Evolutionary conservation across 352 stramenopile species (phyloP).

Genomic region (Chrysophaeum taylorii): DNA sequence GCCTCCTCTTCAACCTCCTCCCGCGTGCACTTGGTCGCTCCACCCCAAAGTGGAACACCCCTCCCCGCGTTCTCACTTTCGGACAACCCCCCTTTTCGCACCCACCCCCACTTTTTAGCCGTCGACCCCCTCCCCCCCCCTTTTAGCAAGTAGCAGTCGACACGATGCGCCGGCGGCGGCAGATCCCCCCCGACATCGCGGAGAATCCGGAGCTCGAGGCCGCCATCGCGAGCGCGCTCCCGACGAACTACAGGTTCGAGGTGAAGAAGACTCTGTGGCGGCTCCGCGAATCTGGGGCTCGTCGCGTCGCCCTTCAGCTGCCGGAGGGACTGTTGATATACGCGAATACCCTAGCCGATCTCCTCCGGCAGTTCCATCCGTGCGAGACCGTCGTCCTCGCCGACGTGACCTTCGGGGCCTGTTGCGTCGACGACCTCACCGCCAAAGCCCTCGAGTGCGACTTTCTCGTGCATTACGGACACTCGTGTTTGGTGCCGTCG

Average conservation of each 20-base stretch:
- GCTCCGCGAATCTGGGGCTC: slow-evolving; percentile 71
- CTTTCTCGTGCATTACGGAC: slow-evolving; percentile 98
- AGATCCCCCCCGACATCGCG: slow-evolving; percentile 64
- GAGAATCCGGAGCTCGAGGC: slow-evolving; percentile 69
- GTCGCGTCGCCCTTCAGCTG: slow-evolving; percentile 92
- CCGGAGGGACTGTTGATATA: slow-evolving; percentile 96
- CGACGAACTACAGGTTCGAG: slow-evolving; percentile 81
- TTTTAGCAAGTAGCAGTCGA: no score
- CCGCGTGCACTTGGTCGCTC: no score
- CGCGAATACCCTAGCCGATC: slow-evolving; percentile 91
- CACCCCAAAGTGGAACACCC: no score
- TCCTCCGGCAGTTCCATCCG: slow-evolving; percentile 37
- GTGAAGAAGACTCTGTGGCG: slow-evolving; percentile 94
- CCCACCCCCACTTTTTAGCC: no score
- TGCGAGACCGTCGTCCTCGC: slow-evolving; percentile 78
- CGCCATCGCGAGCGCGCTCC: slow-evolving; percentile 72
- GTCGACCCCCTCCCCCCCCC: no score
- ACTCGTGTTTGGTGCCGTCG: slow-evolving; percentile 96
- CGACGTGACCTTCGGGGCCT: slow-evolving; percentile 99
- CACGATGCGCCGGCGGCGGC: not conserved
- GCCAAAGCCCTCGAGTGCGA: slow-evolving; percentile 84
- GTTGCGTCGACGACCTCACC: slow-evolving; percentile 96
- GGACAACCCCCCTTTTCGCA: no score
- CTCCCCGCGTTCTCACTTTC: no score
- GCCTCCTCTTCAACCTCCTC: no score